Percentiles rank a stretch among this genome's conserved stretches.
These are phyloP conservation scores for Ajuga reptans DNA, from an alignment of 305 asterid species.

Conservation along the genomic window DNA sequence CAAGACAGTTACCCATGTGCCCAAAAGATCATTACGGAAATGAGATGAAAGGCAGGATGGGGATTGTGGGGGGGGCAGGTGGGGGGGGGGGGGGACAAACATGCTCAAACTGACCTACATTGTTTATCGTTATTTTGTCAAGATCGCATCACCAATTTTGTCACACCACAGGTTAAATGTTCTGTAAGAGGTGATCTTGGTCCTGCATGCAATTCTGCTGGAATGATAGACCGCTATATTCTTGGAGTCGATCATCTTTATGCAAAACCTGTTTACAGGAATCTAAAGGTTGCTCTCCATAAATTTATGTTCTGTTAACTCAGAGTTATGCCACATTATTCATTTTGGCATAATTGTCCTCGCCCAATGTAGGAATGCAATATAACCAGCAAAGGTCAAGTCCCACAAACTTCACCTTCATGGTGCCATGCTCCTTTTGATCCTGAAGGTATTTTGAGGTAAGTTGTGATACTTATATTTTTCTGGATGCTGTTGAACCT, in stretches of 20 bases:
- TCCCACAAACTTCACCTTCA: slow-evolving; percentile 42
- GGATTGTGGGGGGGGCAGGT: too few relatives aligned
- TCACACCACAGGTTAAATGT: slow-evolving; percentile 54
- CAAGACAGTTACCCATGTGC: background rate
- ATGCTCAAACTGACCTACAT: background rate
- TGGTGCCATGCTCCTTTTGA: slow-evolving; percentile 89
- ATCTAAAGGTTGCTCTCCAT: slow-evolving; percentile 51
- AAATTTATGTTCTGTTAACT: slow-evolving; percentile 1
- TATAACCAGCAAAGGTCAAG: slow-evolving; percentile 35
- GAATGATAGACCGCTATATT: slow-evolving; percentile 65
- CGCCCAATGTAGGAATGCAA: slow-evolving; percentile 49
- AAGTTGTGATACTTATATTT: background rate
- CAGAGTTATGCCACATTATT: slow-evolving; percentile 9
- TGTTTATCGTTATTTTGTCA: background rate
- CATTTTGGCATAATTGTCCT: background rate
- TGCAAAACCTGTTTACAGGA: slow-evolving; percentile 60
- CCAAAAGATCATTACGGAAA: background rate
- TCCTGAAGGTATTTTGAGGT: slow-evolving; percentile 91
- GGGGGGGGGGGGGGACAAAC: background rate
- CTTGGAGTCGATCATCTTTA: slow-evolving; percentile 71
- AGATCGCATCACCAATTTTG: background rate
- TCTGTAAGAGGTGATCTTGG: slow-evolving; percentile 75
- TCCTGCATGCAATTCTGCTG: slow-evolving; percentile 83
- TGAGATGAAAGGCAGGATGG: background rate
- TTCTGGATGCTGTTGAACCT: background rate